Evolutionary conservation across 257 asterid genomes (phyloP).

Genomic region (Nicotiana obtusifolia): DNA sequence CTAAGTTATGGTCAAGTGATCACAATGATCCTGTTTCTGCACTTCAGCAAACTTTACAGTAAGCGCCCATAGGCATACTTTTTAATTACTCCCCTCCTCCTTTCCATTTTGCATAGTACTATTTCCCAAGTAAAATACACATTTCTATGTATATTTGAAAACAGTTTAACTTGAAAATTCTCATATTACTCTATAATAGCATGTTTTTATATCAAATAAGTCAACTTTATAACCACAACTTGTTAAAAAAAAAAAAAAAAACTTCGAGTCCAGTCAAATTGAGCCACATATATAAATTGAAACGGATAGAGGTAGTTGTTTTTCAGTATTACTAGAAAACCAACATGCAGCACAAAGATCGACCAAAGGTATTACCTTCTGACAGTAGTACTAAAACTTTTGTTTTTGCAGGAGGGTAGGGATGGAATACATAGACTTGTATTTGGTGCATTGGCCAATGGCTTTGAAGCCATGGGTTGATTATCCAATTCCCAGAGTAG

Average conservation of each 20-base stretch:
- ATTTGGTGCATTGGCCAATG: slow-evolving; percentile 91
- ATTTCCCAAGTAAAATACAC: too few species aligned
- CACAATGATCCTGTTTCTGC: slow-evolving; percentile 82
- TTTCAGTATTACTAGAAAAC: neutral
- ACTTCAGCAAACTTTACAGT: slow-evolving; percentile 57
- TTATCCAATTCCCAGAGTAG: slow-evolving; percentile 50
- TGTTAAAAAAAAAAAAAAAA: too few species aligned
- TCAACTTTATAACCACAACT: too few species aligned
- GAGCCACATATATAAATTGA: too few species aligned
- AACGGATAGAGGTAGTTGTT: neutral
- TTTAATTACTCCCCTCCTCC: neutral
- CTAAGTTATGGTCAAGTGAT: slow-evolving; percentile 78
- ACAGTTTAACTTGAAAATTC: neutral
- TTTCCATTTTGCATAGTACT: neutral
- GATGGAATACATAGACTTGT: slow-evolving; percentile 77
- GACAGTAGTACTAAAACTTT: neutral
- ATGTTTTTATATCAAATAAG: too few species aligned
- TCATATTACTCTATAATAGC: neutral
- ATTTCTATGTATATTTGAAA: too few species aligned
- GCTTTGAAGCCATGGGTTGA: slow-evolving; percentile 53
- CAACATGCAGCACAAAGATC: neutral
- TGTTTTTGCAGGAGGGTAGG: slow-evolving; percentile 44
- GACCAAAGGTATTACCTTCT: too few species aligned
- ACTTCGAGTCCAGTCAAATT: too few species aligned
- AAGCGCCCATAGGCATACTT: slow-evolving; percentile 1